A percentile compares a stretch with the other conserved stretches of the same genome.
Conservation (phyloP, 1,284 basidiomycete species). For the Gymnopus androsaceus region DNA sequence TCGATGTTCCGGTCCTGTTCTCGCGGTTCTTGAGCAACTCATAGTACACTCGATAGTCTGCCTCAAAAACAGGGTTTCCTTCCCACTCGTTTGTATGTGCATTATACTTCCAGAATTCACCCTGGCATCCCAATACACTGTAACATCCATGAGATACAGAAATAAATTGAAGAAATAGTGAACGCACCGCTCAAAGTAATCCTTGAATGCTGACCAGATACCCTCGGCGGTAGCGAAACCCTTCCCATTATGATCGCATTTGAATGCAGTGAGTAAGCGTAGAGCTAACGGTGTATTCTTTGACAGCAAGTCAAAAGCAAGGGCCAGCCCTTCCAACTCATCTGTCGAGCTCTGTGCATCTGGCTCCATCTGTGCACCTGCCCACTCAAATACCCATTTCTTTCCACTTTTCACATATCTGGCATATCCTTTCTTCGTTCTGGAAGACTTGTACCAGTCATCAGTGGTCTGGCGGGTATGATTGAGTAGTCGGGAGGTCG, state of each 20-base stretch:
- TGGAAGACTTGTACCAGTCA: constrained; percentile 22
- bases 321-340: neutral
- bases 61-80: constrained; percentile 26
- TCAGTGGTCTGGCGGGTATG: constrained; percentile 21
- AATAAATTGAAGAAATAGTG: too few species aligned
- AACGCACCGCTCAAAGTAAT: constrained; percentile 22
- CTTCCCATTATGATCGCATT: constrained; percentile 22
- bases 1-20: constrained; percentile 19
- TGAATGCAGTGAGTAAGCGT: constrained; percentile 22
- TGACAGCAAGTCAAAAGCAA: constrained; percentile 21
- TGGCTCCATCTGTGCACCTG: neutral
- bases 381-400: constrained; percentile 18
- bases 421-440: constrained; percentile 20
- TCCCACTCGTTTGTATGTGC: constrained; percentile 21
- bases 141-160: too few species aligned
- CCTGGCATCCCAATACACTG: constrained; percentile 14
- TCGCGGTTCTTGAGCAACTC: constrained; percentile 24
- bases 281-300: constrained; percentile 22
- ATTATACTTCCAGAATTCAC: constrained; percentile 23
- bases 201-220: constrained; percentile 23
- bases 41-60: constrained; percentile 22
- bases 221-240: constrained; percentile 24
- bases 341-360: constrained; percentile 8
- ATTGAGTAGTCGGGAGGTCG: constrained; percentile 8
- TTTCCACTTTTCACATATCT: constrained; percentile 24